Conservation (phyloP, 148 eudicot species). For the Salicornia ramosissima region DNA sequence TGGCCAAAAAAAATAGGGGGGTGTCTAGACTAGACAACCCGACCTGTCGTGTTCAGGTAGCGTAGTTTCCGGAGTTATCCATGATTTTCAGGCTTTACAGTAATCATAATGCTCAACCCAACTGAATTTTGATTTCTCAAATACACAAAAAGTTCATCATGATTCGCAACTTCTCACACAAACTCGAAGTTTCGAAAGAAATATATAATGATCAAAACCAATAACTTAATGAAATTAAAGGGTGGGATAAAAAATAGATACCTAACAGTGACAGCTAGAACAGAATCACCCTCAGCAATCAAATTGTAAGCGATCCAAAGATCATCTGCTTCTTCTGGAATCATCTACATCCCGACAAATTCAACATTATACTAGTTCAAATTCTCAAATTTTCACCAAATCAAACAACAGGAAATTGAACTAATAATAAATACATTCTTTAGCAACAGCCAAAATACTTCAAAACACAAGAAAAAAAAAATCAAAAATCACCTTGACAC, state of each 20-base stretch:
- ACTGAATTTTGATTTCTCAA: not conserved
- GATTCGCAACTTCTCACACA: too few species aligned
- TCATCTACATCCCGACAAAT: conserved; percentile 44
- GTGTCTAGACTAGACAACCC: too few species aligned
- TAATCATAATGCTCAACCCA: not conserved
- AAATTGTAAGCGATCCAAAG: conserved; percentile 87
- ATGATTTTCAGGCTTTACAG: too few species aligned
- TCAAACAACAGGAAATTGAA: not conserved
- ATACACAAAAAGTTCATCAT: too few species aligned
- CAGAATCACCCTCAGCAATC: conserved; percentile 67
- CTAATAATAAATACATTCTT: not conserved
- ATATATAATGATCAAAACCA: not conserved
- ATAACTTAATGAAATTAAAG: not conserved
- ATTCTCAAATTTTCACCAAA: not conserved
- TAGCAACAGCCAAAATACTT: conserved; percentile 2
- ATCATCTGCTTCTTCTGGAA: conserved; percentile 87
- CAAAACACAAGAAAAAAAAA: not conserved
- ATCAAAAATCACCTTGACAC: conserved; percentile 54
- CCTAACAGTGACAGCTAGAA: conserved; percentile 79
- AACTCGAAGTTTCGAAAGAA: not conserved
- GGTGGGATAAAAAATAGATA: conserved; percentile 19
- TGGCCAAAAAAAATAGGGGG: too few species aligned
- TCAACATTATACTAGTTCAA: not conserved
- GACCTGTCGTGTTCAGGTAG: too few species aligned
- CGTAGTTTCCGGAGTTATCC: too few species aligned